Conservation (phyloP, 2,329 filamentous ascomycete species). For the Pseudogymnoascus sp. region DNA sequence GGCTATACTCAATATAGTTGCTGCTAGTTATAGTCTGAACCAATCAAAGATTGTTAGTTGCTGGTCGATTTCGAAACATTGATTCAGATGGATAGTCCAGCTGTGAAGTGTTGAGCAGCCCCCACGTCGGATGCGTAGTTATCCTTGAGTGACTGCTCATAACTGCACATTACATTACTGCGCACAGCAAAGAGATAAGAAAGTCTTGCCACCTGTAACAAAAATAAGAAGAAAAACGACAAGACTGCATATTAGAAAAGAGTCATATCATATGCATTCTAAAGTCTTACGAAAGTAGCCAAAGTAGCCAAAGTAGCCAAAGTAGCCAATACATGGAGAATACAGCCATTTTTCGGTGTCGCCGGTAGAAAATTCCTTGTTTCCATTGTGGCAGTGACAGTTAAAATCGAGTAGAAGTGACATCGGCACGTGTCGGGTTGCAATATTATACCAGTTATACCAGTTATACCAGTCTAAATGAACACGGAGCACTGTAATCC, state of each 20-base stretch:
- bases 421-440: background rate
- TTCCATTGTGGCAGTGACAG: background rate
- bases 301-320: background rate
- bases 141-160: background rate
- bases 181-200: background rate
- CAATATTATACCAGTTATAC: background rate
- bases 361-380: background rate
- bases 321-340: background rate
- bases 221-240: background rate
- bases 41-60: background rate
- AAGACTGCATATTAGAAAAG: background rate
- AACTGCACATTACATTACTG: background rate
- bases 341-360: background rate
- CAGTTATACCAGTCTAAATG: background rate
- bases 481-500: background rate
- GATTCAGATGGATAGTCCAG: background rate
- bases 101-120: background rate
- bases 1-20: conserved; percentile 2
- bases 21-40: background rate
- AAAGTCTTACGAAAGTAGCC: background rate
- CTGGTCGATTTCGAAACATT: background rate
- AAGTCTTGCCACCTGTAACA: background rate
- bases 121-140: background rate
- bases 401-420: background rate
- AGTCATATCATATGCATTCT: background rate